Evolutionary conservation across 306 rosid genomes (phyloP).

Genomic region (Fagus sylvatica): DNA sequence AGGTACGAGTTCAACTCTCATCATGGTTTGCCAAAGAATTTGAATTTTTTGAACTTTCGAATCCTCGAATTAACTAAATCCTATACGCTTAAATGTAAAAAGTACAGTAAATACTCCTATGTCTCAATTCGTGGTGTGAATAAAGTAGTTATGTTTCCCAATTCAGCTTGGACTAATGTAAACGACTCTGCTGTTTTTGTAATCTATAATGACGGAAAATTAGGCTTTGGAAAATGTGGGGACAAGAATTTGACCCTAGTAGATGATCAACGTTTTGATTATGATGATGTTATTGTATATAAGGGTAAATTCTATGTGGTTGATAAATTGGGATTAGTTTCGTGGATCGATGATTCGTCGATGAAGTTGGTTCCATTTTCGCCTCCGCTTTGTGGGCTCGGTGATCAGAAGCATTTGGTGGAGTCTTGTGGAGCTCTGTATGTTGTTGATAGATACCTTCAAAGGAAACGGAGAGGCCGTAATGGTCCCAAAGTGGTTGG

Average conservation of each 20-base stretch:
- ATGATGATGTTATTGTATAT: slow-evolving; percentile 56
- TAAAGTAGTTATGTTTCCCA: slow-evolving; percentile 51
- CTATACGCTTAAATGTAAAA: slow-evolving; percentile 13
- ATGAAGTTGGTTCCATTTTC: slow-evolving; percentile 48
- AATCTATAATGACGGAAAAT: slow-evolving; percentile 39
- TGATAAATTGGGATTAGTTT: slow-evolving; percentile 62
- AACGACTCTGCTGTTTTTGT: slow-evolving; percentile 35
- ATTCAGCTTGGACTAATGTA: slow-evolving; percentile 31
- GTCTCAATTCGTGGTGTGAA: slow-evolving; percentile 11
- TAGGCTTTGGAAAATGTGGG: slow-evolving; percentile 47
- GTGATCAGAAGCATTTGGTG: slow-evolving; percentile 64
- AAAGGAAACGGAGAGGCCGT: slow-evolving; percentile 5
- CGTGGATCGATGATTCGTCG: slow-evolving; percentile 49
- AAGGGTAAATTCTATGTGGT: slow-evolving; percentile 60
- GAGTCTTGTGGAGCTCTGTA: slow-evolving; percentile 63
- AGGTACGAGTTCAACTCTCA: neutral
- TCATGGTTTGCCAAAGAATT: neutral
- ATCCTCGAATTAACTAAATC: slow-evolving; percentile 41
- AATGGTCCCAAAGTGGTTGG: slow-evolving; percentile 21
- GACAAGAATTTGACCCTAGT: slow-evolving; percentile 43
- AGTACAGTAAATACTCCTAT: no score
- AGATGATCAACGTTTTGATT: slow-evolving; percentile 40
- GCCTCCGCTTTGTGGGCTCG: slow-evolving; percentile 59
- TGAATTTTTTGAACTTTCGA: slow-evolving; percentile 33
- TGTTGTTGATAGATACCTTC: slow-evolving; percentile 59